Conservation (phyloP, 208 protist species). For the Acanthamoeba rhysodes region DNA sequence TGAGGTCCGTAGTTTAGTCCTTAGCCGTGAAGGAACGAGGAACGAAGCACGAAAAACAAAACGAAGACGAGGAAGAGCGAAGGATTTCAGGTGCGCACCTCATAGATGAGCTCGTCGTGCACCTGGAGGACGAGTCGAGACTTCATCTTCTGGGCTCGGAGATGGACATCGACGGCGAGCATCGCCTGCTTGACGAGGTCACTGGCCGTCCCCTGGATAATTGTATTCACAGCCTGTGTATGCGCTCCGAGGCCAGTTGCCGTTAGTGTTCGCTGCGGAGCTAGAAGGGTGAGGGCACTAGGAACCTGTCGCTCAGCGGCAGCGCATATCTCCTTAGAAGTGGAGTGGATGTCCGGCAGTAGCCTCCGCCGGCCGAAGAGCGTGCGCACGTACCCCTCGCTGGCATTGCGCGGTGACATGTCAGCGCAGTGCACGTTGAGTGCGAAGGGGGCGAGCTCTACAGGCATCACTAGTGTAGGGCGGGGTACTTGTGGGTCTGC, state of each 20-base stretch:
- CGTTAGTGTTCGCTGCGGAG: no score
- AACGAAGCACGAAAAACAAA: background rate
- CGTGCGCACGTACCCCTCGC: constrained; percentile 35
- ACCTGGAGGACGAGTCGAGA: constrained; percentile 56
- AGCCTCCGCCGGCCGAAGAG: constrained; percentile 20
- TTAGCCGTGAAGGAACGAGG: background rate
- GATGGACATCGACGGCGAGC: background rate
- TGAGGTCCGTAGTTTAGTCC: background rate
- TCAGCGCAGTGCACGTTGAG: no score
- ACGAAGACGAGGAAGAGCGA: background rate
- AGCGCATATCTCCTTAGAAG: background rate
- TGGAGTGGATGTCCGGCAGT: constrained; percentile 29
- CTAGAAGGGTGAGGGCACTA: no score
- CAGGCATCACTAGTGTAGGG: background rate
- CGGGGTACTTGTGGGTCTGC: background rate
- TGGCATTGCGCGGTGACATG: background rate
- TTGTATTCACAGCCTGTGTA: constrained; percentile 40
- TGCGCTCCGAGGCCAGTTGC: no score
- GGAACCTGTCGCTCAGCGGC: constrained; percentile 49
- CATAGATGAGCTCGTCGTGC: constrained; percentile 73
- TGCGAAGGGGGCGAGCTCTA: no score
- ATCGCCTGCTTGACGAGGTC: constrained; percentile 71
- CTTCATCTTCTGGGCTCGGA: background rate
- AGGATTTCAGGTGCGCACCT: background rate
- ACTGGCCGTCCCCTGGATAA: constrained; percentile 71